Evolutionary conservation across 768 basidiomycete genomes (phyloP).

Genomic region (Tylopilus felleus): DNA sequence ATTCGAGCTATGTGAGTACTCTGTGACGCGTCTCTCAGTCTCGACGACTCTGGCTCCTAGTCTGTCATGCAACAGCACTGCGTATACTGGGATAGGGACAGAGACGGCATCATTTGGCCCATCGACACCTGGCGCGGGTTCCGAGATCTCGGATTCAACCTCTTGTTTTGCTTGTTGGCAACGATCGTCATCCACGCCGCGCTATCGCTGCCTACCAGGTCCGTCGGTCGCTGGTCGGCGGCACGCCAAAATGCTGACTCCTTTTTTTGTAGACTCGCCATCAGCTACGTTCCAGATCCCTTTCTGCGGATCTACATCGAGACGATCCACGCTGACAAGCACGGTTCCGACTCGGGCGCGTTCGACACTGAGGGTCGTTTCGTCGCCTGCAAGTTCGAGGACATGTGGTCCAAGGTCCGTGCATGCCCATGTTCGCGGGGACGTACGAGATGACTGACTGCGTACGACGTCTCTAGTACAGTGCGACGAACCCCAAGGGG

Average conservation of each 20-base stretch:
- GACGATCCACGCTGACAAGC: conserved; percentile 37
- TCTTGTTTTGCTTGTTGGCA: conserved; percentile 35
- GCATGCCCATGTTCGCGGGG: not conserved
- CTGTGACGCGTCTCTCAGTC: not conserved
- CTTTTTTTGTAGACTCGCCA: conserved; percentile 15
- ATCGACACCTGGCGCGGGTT: conserved; percentile 41
- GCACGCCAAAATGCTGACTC: not conserved
- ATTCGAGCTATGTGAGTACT: conserved; percentile 21
- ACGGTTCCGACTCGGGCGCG: conserved; percentile 42
- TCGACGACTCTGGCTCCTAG: conserved; percentile 7
- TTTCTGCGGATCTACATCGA: conserved; percentile 37
- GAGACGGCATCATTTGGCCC: conserved; percentile 45
- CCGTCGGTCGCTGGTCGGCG: not conserved
- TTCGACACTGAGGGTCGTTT: conserved; percentile 43
- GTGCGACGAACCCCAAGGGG: conserved; percentile 2
- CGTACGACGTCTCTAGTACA: conserved; percentile 10
- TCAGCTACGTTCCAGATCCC: conserved; percentile 37
- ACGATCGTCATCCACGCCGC: conserved; percentile 33
- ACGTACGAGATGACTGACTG: not conserved
- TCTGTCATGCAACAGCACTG: conserved; percentile 42
- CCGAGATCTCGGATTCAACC: conserved; percentile 40
- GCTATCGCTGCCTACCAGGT: conserved; percentile 37
- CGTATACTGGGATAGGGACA: conserved; percentile 39
- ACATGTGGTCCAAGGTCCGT: conserved; percentile 41
- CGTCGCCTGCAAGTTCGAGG: conserved; percentile 40